Conservation (phyloP, 768 basidiomycete species). For the Mycena belliarum region DNA sequence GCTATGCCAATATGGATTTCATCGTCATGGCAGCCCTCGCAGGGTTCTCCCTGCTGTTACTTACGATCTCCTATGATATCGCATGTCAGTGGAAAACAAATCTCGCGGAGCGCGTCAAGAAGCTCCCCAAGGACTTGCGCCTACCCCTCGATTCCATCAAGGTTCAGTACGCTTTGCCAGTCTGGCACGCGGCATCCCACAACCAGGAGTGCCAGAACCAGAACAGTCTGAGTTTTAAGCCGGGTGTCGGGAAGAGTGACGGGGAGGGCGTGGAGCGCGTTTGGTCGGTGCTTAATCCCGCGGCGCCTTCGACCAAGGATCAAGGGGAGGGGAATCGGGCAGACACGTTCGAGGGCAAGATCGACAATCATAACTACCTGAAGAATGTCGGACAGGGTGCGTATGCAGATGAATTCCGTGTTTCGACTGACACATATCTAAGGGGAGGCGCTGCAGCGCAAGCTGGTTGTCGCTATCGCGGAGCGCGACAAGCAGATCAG, state of each 20-base stretch:
- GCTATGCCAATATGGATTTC: no score
- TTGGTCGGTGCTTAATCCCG: slow-evolving; percentile 30
- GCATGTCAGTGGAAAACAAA: no score
- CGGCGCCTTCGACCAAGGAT: slow-evolving; percentile 28
- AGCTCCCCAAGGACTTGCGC: no score
- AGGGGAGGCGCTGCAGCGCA: no score
- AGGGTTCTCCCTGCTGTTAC: no score
- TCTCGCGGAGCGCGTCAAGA: no score
- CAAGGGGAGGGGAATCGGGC: slow-evolving; percentile 26
- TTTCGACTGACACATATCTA: no score
- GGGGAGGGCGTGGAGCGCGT: slow-evolving; percentile 22
- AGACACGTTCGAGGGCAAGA: slow-evolving; percentile 28
- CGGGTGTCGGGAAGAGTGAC: slow-evolving; percentile 14
- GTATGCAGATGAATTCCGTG: neutral
- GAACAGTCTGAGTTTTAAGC: slow-evolving; percentile 15
- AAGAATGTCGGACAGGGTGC: slow-evolving; percentile 12
- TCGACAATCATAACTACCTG: slow-evolving; percentile 21
- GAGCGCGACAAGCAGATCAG: no score
- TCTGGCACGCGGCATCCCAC: slow-evolving; percentile 14
- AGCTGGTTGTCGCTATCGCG: no score
- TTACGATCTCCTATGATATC: no score
- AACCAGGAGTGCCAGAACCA: slow-evolving; percentile 6
- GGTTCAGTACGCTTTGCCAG: neutral
- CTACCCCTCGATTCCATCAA: no score
- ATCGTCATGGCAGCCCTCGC: no score